Evolutionary conservation across 1,284 basidiomycete genomes (phyloP).

Genomic region (Blastosporella zonata): DNA sequence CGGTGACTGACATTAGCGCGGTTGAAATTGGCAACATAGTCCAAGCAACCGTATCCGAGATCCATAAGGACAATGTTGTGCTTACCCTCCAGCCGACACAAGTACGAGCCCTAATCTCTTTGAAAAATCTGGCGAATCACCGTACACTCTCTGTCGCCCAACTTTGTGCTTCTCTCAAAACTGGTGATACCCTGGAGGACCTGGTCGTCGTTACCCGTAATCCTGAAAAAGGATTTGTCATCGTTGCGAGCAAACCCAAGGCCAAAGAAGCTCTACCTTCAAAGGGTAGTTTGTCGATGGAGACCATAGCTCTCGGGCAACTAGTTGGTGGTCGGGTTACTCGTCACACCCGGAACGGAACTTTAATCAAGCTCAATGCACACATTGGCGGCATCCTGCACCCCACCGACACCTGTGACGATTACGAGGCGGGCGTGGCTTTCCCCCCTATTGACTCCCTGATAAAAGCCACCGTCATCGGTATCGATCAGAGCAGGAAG

Average conservation of each 20-base stretch:
- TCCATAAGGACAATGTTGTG: conserved; percentile 84
- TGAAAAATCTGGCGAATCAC: conserved; percentile 86
- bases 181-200: conserved; percentile 73
- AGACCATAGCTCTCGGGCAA: conserved; percentile 69
- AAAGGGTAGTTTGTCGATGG: conserved; percentile 59
- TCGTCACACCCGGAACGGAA: conserved; percentile 64
- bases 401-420: conserved; percentile 79
- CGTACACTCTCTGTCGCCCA: conserved; percentile 69
- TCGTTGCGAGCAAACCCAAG: conserved; percentile 75
- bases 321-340: conserved; percentile 77
- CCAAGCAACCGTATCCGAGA: conserved; percentile 66
- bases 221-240: conserved; percentile 82
- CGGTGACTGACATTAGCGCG: conserved; percentile 60
- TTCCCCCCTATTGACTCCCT: conserved; percentile 68
- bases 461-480: conserved; percentile 69
- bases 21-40: conserved; percentile 79
- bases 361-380: conserved; percentile 71
- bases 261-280: conserved; percentile 43
- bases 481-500: conserved; percentile 62
- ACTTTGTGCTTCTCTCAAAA: conserved; percentile 63
- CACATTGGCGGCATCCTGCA: conserved; percentile 74
- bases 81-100: conserved; percentile 70
- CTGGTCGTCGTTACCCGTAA: conserved; percentile 91
- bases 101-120: conserved; percentile 79
- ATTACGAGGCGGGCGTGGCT: conserved; percentile 59